Evolutionary conservation across 768 basidiomycete species (phyloP), one percentile per base, ranked within the genome.

Genomic region (Lepiota venenata): DNA sequence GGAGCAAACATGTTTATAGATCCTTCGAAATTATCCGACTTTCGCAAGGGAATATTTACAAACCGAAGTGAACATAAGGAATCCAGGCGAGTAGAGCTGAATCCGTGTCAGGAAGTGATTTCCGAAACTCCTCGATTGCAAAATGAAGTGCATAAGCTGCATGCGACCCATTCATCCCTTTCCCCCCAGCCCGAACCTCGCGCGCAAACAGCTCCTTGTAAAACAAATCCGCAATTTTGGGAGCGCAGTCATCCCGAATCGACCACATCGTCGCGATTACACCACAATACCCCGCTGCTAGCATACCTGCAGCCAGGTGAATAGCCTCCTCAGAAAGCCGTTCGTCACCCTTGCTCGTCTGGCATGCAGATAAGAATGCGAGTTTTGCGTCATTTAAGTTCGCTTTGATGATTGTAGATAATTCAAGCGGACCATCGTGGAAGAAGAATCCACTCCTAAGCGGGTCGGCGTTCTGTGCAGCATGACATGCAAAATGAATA

Each of bases 181-280:
- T 40, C 16, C 49, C 18, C 15, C 49, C 37, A 20, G 21, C n/a
- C 49, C n/a, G 12, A n/a, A 14, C 14, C 10, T 21, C 49, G 15
- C 20, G 21, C 20, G 38, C 37, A 20, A 20, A 38, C 7, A 41
- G 25, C 15, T 29, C 16, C 11, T 25, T 6, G 16, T 39, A 50
- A 16, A 50, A 38, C 4, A 7, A 20, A 11, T 22, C 16, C 16
- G 49, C 35, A 18, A 50, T 40, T 40, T 39, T 21, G 2, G 38
- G 37, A 38, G 37, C 49, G 16, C 41, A 18, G 5, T 4, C 37
- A 41, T 50, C 49, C 37, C 4, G 21, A 40, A 39, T 50, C 16
- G 37, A 16, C 49, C 49, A 50, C 49, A 50, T 50, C 6, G 49
- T 50, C 8, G 49, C 49, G 4, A 50, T 40, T 15, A 40, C 38